Conservation (phyloP, 768 basidiomycete species). For the Glaciozyma antarctica region DNA sequence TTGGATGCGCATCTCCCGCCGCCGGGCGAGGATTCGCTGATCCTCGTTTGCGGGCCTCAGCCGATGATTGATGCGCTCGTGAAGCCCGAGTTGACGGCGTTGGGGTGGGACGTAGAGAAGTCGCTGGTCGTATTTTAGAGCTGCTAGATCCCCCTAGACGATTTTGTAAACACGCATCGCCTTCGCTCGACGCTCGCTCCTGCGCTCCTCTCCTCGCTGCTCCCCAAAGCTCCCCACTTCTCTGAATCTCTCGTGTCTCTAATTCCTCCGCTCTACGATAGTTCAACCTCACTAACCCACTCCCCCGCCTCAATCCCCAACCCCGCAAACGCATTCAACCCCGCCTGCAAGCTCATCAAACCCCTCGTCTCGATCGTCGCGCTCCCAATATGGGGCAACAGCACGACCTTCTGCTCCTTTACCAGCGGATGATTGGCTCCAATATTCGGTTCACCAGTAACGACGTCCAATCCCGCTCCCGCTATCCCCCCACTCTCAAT, state of each 20-base stretch:
- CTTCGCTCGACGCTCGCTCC: background rate
- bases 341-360: slow-evolving; percentile 19
- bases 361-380: slow-evolving; percentile 66
- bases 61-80: slow-evolving; percentile 35
- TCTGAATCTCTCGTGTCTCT: background rate
- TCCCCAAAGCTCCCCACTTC: background rate
- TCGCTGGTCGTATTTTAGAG: slow-evolving; percentile 40
- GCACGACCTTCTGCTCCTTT: slow-evolving; percentile 56
- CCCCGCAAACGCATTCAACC: slow-evolving; percentile 17
- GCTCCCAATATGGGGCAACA: slow-evolving; percentile 80
- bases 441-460: slow-evolving; percentile 47
- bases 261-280: background rate
- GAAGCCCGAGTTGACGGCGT: slow-evolving; percentile 37
- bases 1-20: slow-evolving; percentile 43
- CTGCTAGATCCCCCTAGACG: no score
- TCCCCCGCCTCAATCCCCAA: slow-evolving; percentile 9
- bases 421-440: slow-evolving; percentile 66
- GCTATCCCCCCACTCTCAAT: slow-evolving; percentile 69
- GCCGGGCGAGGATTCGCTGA: slow-evolving; percentile 41
- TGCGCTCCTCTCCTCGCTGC: background rate
- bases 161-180: background rate
- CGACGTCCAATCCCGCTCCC: slow-evolving; percentile 87
- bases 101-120: slow-evolving; percentile 42
- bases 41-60: slow-evolving; percentile 50
- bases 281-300: slow-evolving; percentile 27